Base-by-base conservation (phyloP, 495 filamentous ascomycete species). In the Talaromyces ruber region DNA sequence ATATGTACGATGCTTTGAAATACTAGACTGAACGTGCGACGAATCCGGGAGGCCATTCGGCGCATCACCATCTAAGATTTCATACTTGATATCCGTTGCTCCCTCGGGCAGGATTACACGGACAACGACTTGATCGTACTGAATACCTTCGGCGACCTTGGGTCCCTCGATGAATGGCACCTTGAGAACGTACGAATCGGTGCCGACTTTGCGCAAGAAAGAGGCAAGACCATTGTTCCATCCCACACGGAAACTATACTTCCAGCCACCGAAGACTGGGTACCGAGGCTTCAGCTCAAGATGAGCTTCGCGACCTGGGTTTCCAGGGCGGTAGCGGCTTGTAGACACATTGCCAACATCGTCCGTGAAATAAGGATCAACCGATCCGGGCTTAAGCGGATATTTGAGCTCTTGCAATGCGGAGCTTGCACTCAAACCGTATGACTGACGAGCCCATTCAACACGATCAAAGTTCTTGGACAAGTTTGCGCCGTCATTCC, bases 271-370 rank as follows among this genome's bases (percentile, higher is more conserved):
- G 68, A 98, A 98, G 25, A 98, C 70, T 7, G 94, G 94, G 73
- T 91, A 98, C 29, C 94, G 82, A 16, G 95, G 95, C 75, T 89
- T 92, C 63, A 97, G 83, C 75, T 97, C 94, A 43, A 98, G 82
- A 60, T 84, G 77, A 32, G 90, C 91, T 67, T 96, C 92, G 2
- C 88, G 83, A 71, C 81, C 82, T 28, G 56, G 37, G 65, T 85
- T 89, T 62, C 84, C 87, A n/a, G 78, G 76, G 61, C 94, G 84
- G 81, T 92, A 98, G 67, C 85, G 84, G 60, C 90, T 96, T 28
- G 94, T 98, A 21, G 91, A 95, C 24, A 98, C 91, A 71, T 98
- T 98, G 63, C 94, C 94, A 68, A 98, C 96, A 64, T 93, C 93
- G 70, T 98, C 94, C 26, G 88, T 93, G 75, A 94, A 98, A 79